Conservation (phyloP, 306 rosid species). For the Cucurbita argyrosperma region DNA sequence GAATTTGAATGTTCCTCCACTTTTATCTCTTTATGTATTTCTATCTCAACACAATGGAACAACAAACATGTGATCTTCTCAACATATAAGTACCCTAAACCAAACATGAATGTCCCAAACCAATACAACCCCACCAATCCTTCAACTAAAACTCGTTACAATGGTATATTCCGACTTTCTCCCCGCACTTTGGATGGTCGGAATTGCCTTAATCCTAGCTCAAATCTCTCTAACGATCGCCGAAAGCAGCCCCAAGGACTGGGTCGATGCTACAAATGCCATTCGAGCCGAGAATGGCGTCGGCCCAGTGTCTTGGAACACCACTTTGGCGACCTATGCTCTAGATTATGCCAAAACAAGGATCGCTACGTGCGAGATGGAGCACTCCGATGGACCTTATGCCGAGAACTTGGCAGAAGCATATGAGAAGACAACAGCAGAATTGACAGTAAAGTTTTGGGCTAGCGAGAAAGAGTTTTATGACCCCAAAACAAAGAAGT, state of each 20-base stretch:
- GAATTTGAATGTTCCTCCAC: no score
- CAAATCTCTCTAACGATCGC: not conserved
- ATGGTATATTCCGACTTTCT: not conserved
- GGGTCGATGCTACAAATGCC: not conserved
- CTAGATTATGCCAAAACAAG: not conserved
- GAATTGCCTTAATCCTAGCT: not conserved
- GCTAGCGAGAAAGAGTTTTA: slow-evolving; percentile 12
- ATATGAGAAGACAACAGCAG: not conserved
- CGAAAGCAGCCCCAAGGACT: not conserved
- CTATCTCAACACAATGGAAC: no score
- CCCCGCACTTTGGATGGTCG: not conserved
- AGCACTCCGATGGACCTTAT: slow-evolving; percentile 16
- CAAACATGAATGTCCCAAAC: not conserved
- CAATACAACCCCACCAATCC: not conserved
- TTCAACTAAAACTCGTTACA: not conserved
- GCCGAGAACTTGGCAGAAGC: slow-evolving; percentile 19
- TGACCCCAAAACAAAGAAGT: not conserved
- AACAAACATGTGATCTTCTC: no score
- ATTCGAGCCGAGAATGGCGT: not conserved
- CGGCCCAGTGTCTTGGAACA: not conserved
- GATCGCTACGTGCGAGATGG: not conserved
- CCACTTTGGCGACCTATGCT: not conserved
- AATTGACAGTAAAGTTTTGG: slow-evolving; percentile 4
- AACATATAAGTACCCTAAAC: not conserved
- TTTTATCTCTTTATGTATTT: no score